A percentile compares a stretch with the other conserved stretches of the same genome.
phyloP scores from a whole-genome alignment of 2,329 filamentous ascomycete species.

The Xylariaceae sp. region DNA sequence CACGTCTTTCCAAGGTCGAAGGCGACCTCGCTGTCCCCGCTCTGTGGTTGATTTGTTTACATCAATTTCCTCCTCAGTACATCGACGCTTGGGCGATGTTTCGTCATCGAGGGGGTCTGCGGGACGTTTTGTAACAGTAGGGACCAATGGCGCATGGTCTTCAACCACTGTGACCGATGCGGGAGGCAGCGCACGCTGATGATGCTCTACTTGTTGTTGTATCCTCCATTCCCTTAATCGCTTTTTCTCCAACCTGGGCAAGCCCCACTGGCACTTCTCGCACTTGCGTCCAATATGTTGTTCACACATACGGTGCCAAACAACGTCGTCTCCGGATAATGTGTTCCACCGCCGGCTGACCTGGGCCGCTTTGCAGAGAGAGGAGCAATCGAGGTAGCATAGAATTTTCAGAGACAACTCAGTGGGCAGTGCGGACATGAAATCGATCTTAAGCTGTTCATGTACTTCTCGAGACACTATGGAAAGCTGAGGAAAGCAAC shows the following conservation, averaged over 20 bases:
- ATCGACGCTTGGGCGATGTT: conserved; percentile 44
- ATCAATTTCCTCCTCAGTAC: conserved; percentile 36
- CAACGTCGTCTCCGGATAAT: conserved; percentile 94
- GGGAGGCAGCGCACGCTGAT: conserved; percentile 54
- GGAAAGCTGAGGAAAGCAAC: conserved; percentile 96
- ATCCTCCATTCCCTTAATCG: conserved; percentile 84
- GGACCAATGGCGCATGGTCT: conserved; percentile 13
- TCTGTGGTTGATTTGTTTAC: conserved; percentile 18
- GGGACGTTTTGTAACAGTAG: conserved; percentile 43
- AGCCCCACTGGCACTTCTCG: conserved; percentile 92
- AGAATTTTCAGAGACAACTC: conserved; percentile 95
- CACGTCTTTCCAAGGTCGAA: conserved; percentile 91
- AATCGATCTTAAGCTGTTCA: conserved; percentile 97
- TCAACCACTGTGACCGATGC: conserved; percentile 16
- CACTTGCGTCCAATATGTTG: conserved; percentile 84
- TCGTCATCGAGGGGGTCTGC: conserved; percentile 37
- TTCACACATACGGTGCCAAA: conserved; percentile 98
- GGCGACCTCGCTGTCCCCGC: conserved; percentile 53
- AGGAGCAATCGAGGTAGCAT: conserved; percentile 89
- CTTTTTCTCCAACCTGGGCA: conserved; percentile 89
- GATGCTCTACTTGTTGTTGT: too few species aligned
- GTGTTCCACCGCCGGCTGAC: conserved; percentile 88
- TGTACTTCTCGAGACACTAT: conserved; percentile 89
- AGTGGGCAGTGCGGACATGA: conserved; percentile 83
- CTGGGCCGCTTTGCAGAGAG: conserved; percentile 93